A percentile compares a stretch with the other conserved stretches of the same genome.
phyloP scores from a whole-genome alignment of 495 filamentous ascomycete genomes.

The Hyaloscypha variabilis region DNA sequence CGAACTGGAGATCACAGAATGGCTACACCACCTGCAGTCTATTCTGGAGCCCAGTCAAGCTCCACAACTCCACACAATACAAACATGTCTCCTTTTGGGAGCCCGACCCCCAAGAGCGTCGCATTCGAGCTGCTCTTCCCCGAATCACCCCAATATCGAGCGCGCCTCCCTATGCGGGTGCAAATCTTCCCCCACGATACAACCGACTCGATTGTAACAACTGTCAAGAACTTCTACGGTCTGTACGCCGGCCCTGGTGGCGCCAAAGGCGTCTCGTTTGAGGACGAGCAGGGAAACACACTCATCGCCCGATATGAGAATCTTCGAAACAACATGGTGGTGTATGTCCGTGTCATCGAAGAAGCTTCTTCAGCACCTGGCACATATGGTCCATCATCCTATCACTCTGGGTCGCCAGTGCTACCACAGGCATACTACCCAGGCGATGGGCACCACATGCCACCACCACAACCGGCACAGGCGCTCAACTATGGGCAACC shows the following conservation, averaged over 20 bases:
- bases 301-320: slow-evolving; percentile 97
- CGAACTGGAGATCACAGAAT: slow-evolving; percentile 25
- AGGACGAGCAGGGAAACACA: slow-evolving; percentile 81
- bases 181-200: slow-evolving; percentile 91
- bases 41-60: slow-evolving; percentile 26
- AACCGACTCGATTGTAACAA: slow-evolving; percentile 93
- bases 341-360: slow-evolving; percentile 87
- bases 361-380: slow-evolving; percentile 48
- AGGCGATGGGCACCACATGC: slow-evolving; percentile 45
- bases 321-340: slow-evolving; percentile 82
- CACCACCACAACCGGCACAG: slow-evolving; percentile 50
- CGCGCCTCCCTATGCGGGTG: slow-evolving; percentile 86
- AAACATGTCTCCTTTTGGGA: slow-evolving; percentile 50
- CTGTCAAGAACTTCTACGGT: slow-evolving; percentile 97
- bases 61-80: slow-evolving; percentile 38
- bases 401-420: slow-evolving; percentile 39
- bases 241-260: slow-evolving; percentile 70
- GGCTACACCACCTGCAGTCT: slow-evolving; percentile 28
- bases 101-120: slow-evolving; percentile 70
- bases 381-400: slow-evolving; percentile 37
- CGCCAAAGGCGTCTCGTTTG: slow-evolving; percentile 82
- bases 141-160: slow-evolving; percentile 70
- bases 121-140: slow-evolving; percentile 83
- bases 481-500: slow-evolving; percentile 56
- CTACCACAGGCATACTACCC: slow-evolving; percentile 32